phyloP scores from a whole-genome alignment of 129 eudicot genomes.

The Kitagawia praeruptora region DNA sequence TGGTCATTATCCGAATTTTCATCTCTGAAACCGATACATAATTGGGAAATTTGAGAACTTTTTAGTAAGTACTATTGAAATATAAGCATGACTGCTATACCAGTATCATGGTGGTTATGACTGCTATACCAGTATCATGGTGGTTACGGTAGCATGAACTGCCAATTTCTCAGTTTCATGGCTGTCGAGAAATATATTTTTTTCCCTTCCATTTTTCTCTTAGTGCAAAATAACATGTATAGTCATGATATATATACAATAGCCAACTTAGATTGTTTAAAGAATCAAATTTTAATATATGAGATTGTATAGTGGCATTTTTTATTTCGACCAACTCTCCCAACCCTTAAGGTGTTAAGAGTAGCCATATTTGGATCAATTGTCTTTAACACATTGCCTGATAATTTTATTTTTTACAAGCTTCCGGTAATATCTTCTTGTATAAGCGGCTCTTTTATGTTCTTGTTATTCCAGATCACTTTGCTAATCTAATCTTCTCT shows the following conservation, averaged over 20 bases:
- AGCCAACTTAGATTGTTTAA: too few relatives aligned
- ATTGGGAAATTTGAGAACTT: not conserved
- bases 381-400: not conserved
- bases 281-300: too few relatives aligned
- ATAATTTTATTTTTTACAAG: not conserved
- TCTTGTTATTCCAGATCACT: not conserved
- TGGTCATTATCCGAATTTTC: not conserved
- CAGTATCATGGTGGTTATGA: not conserved
- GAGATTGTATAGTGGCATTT: too few relatives aligned
- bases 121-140: not conserved
- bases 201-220: too few relatives aligned
- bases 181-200: not conserved
- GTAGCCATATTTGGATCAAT: not conserved
- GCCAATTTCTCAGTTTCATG: not conserved
- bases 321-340: too few relatives aligned
- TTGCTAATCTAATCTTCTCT: not conserved
- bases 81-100: not conserved
- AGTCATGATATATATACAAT: too few relatives aligned
- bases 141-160: not conserved
- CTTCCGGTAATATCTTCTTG: not conserved
- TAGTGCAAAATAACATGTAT: too few relatives aligned
- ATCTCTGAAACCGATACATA: not conserved
- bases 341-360: too few relatives aligned
- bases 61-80: not conserved
- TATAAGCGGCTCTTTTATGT: not conserved